Conservation (phyloP, 108 stramenopile genomes). For the Pseudonitzschia multiseries region DNA sequence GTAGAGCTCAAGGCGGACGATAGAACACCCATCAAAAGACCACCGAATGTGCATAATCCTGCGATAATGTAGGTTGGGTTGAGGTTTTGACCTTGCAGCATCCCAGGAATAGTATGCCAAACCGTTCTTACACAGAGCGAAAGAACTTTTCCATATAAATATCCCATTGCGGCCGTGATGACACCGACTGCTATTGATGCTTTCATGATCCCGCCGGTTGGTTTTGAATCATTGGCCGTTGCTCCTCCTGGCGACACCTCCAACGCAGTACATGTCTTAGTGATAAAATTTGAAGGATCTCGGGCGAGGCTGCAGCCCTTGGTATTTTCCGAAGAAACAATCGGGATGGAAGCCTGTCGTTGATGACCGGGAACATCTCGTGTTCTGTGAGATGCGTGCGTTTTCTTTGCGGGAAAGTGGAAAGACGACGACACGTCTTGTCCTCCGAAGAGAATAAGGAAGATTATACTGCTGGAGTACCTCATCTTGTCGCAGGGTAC, state of each 20-base stretch:
- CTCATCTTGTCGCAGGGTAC: neutral
- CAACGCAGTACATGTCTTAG: neutral
- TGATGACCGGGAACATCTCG: neutral
- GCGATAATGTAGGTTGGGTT: conserved; percentile 26
- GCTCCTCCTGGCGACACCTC: conserved; percentile 9
- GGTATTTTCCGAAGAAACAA: no score
- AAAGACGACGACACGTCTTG: conserved; percentile 11
- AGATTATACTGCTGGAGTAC: neutral
- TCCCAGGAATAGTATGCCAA: conserved; percentile 14
- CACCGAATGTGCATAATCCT: conserved; percentile 28
- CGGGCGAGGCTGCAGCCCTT: neutral
- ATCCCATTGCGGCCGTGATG: conserved; percentile 37
- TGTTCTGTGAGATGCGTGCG: neutral
- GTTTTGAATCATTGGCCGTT: neutral
- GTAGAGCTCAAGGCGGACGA: conserved; percentile 22
- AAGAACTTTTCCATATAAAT: conserved; percentile 31
- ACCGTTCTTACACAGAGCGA: conserved; percentile 7
- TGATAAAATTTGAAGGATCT: neutral
- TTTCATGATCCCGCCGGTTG: neutral
- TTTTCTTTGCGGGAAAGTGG: conserved; percentile 3
- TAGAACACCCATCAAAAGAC: conserved; percentile 31
- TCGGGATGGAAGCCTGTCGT: neutral
- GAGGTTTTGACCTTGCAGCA: neutral
- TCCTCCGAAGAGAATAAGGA: neutral
- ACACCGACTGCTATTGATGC: conserved; percentile 28